Conservation (phyloP, 352 stramenopile species). For the Pythium sukuiense region DNA sequence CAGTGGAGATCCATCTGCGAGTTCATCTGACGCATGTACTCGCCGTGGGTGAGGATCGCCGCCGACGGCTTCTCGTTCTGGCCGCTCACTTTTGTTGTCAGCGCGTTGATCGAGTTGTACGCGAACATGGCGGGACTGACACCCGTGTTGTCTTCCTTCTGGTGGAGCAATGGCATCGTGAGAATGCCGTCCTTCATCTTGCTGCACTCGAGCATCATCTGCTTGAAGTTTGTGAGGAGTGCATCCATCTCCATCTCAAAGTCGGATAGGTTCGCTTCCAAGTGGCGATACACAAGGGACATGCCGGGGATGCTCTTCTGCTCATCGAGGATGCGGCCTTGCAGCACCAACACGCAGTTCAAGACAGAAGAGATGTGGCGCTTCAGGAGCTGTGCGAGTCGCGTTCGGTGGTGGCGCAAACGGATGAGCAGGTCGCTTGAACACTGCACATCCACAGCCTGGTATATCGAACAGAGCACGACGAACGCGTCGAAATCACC, state of each 20-base stretch:
- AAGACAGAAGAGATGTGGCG: conserved; percentile 73
- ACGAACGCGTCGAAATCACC: conserved; percentile 84
- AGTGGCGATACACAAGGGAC: conserved; percentile 69
- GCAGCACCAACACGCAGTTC: conserved; percentile 70
- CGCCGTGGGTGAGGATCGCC: conserved; percentile 77
- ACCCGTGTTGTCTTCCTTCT: conserved; percentile 66
- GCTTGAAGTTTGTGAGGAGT: conserved; percentile 67
- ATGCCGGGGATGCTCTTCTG: conserved; percentile 80
- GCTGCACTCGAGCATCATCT: conserved; percentile 69
- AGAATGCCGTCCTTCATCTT: conserved; percentile 84
- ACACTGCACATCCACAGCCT: conserved; percentile 56
- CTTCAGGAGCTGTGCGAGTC: conserved; percentile 68
- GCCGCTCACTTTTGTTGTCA: conserved; percentile 68
- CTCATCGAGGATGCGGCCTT: conserved; percentile 73
- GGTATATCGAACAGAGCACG: conserved; percentile 86
- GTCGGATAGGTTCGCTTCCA: conserved; percentile 51
- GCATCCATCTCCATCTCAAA: conserved; percentile 75
- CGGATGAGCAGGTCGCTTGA: conserved; percentile 72
- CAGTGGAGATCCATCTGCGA: conserved; percentile 86
- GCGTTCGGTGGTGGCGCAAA: conserved; percentile 66
- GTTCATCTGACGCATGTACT: conserved; percentile 88
- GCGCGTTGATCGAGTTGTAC: conserved; percentile 83
- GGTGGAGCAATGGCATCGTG: conserved; percentile 70
- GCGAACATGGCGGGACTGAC: conserved; percentile 68
- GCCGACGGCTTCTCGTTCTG: conserved; percentile 48